Evolutionary conservation across 345 rosid genomes (phyloP).

Genomic region (Rhodomyrtus tomentosa): DNA sequence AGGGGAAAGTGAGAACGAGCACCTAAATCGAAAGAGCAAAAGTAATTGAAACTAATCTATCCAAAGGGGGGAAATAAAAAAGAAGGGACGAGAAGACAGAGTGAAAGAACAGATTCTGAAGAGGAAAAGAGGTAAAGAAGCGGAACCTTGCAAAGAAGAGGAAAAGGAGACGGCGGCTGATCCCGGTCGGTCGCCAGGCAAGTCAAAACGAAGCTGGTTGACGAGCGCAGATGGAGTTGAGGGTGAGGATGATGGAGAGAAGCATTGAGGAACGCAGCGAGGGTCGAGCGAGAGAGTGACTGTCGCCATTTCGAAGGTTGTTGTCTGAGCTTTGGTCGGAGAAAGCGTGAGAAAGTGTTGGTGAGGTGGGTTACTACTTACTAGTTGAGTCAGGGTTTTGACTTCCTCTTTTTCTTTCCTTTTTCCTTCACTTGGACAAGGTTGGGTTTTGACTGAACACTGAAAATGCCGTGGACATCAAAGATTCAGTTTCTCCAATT

Average conservation of each 20-base stretch:
- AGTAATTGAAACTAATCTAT: background rate
- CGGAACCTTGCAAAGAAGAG: conserved; percentile 21
- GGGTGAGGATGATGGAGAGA: background rate
- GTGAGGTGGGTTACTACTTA: background rate
- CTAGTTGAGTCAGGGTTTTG: background rate
- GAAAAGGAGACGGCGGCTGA: conserved; percentile 23
- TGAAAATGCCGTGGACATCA: too few relatives aligned
- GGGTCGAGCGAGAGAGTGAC: background rate
- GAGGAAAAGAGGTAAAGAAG: background rate
- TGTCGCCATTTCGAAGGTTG: background rate
- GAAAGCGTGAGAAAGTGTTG: background rate
- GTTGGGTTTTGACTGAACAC: too few relatives aligned
- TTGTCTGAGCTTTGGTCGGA: background rate
- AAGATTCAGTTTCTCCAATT: too few relatives aligned
- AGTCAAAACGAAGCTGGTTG: background rate
- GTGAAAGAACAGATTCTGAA: background rate
- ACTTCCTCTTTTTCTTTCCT: background rate
- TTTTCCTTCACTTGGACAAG: too few relatives aligned
- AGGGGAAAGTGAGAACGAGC: conserved; percentile 8
- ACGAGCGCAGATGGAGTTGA: background rate
- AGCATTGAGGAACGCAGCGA: background rate
- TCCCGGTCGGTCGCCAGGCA: background rate
- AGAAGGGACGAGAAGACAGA: background rate
- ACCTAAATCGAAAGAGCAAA: conserved; percentile 8
- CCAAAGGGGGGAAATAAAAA: background rate